phyloP scores from a whole-genome alignment of 2,329 filamentous ascomycete genomes.

The Talaromyces sp. region DNA sequence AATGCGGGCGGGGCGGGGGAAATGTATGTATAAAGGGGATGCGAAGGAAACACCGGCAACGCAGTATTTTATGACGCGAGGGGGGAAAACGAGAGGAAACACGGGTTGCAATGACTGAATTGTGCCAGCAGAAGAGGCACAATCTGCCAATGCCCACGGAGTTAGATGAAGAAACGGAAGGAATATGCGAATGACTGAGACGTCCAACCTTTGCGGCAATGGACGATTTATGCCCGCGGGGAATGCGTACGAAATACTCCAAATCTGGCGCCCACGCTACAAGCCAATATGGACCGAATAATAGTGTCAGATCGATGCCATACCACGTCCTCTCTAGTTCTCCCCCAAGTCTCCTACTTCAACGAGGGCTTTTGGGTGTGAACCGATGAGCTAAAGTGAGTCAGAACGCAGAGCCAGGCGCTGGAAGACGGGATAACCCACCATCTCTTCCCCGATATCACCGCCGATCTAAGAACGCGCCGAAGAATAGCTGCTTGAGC shows the following conservation, averaged over 20 bases:
- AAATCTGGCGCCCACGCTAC: constrained; percentile 9
- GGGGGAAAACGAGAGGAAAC: neutral
- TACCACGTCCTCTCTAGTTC: neutral
- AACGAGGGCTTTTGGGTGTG: neutral
- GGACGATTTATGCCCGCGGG: neutral
- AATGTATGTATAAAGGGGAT: neutral
- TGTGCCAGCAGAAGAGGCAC: neutral
- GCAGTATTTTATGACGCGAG: neutral
- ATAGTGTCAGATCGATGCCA: constrained; percentile 1
- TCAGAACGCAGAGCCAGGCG: neutral
- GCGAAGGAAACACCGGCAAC: neutral
- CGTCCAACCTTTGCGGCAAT: neutral
- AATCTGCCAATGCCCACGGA: neutral
- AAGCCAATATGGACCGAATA: constrained; percentile 1
- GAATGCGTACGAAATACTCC: constrained; percentile 1
- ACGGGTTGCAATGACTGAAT: neutral
- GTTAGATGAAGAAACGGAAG: neutral
- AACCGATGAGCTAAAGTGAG: neutral
- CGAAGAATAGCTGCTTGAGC: neutral
- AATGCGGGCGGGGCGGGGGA: neutral
- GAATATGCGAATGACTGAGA: neutral
- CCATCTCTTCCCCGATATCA: neutral
- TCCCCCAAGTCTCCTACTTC: neutral
- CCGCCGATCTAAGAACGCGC: neutral
- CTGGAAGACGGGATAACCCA: neutral